These are phyloP conservation scores for Ceratocystis lukuohia DNA, from an alignment of 2,329 filamentous ascomycete genomes.

Conservation along the genomic window DNA sequence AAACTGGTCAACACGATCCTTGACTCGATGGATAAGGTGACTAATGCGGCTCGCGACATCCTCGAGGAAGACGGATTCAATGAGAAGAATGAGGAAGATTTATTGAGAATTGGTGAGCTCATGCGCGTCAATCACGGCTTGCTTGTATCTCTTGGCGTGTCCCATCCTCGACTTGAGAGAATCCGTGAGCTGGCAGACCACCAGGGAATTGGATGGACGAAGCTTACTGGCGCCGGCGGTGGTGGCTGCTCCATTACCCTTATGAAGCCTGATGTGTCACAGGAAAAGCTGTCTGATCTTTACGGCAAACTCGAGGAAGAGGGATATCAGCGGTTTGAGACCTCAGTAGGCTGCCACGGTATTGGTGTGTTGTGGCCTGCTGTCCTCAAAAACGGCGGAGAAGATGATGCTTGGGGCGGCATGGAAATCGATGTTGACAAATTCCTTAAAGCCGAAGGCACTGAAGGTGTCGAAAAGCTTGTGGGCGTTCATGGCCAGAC, in stretches of 20 bases:
- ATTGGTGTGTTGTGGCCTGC: slow-evolving; percentile 92
- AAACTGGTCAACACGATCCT: slow-evolving; percentile 68
- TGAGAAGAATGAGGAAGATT: slow-evolving; percentile 44
- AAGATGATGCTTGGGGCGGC: slow-evolving; percentile 63
- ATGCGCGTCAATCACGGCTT: slow-evolving; percentile 92
- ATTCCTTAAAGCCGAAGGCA: slow-evolving; percentile 69
- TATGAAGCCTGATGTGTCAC: slow-evolving; percentile 51
- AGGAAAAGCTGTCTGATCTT: slow-evolving; percentile 46
- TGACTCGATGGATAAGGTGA: slow-evolving; percentile 68
- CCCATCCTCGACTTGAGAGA: slow-evolving; percentile 82
- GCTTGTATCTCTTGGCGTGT: slow-evolving; percentile 81
- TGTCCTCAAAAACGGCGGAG: slow-evolving; percentile 70
- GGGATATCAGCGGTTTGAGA: slow-evolving; percentile 74
- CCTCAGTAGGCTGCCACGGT: slow-evolving; percentile 81
- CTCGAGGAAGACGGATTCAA: slow-evolving; percentile 54
- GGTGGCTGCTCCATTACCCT: slow-evolving; percentile 93
- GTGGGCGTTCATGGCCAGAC: slow-evolving; percentile 63
- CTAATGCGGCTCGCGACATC: slow-evolving; percentile 40
- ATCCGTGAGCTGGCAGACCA: slow-evolving; percentile 85
- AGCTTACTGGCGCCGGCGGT: slow-evolving; percentile 88
- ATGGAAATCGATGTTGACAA: slow-evolving; percentile 84
- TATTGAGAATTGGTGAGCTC: slow-evolving; percentile 70
- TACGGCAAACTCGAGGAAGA: slow-evolving; percentile 53
- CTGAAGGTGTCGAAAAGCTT: slow-evolving; percentile 71
- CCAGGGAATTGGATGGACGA: slow-evolving; percentile 87